These are phyloP conservation scores for Mortierella sp. DNA, from an alignment of 371 early-diverging fungal genomes.

Conservation along the genomic window DNA sequence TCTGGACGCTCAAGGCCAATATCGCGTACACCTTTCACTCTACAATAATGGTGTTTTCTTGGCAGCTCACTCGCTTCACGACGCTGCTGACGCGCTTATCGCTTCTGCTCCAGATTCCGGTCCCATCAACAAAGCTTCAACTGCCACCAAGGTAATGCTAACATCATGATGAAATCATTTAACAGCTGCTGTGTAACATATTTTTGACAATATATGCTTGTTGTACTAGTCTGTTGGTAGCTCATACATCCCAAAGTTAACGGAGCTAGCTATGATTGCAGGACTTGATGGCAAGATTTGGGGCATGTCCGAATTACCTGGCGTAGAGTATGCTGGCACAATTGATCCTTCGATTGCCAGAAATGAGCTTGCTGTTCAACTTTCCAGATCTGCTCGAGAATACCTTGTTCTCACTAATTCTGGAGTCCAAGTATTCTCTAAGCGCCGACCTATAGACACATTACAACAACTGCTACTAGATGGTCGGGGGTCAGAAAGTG, in stretches of 20 bases:
- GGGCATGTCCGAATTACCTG: constrained; percentile 76
- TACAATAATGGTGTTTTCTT: constrained; percentile 75
- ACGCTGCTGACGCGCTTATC: constrained; percentile 74
- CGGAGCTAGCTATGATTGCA: constrained; percentile 57
- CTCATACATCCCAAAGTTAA: constrained; percentile 36
- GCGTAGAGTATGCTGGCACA: constrained; percentile 45
- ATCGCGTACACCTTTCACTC: constrained; percentile 68
- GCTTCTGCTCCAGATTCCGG: constrained; percentile 72
- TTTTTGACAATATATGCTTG: not conserved
- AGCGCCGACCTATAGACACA: constrained; percentile 84
- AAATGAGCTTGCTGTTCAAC: constrained; percentile 78
- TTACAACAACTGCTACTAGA: constrained; percentile 64
- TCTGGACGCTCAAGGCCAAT: constrained; percentile 37
- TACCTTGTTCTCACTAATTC: constrained; percentile 82
- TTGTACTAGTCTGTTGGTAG: constrained; percentile 22
- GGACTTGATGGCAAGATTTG: constrained; percentile 83
- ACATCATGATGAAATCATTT: not conserved
- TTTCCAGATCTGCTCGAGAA: constrained; percentile 68
- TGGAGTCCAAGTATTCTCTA: constrained; percentile 69
- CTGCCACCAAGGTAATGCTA: constrained; percentile 33
- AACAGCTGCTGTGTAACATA: not conserved
- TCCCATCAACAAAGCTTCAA: constrained; percentile 58
- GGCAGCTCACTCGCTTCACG: constrained; percentile 69
- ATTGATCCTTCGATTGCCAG: constrained; percentile 46
- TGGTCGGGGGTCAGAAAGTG: constrained; percentile 55